phyloP scores from a whole-genome alignment of 257 asterid species.

The Gentiana dahurica region DNA sequence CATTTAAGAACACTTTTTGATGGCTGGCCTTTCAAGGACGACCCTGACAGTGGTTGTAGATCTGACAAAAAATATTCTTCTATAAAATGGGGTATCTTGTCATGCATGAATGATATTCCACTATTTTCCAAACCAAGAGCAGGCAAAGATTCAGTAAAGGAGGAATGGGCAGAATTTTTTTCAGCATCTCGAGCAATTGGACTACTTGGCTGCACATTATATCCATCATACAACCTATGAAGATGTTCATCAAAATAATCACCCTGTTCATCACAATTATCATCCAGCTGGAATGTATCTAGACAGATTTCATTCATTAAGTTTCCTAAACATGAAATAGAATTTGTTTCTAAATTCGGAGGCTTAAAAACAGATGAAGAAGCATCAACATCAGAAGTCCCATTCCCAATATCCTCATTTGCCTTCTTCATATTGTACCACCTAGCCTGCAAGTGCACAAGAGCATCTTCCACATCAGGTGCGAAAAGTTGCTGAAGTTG shows the following conservation, averaged over 20 bases:
- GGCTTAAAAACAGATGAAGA: conserved; percentile 25
- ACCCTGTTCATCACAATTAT: conserved; percentile 35
- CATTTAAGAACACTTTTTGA: conserved; percentile 22
- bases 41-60: conserved; percentile 55
- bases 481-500: conserved; percentile 85
- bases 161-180: conserved; percentile 11
- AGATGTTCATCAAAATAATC: conserved; percentile 34
- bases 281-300: conserved; percentile 61
- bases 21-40: conserved; percentile 28
- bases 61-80: conserved; percentile 88
- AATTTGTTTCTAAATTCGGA: conserved; percentile 23
- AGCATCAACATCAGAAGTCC: conserved; percentile 22
- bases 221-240: conserved; percentile 21
- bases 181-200: conserved; percentile 13
- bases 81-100: conserved; percentile 41
- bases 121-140: conserved; percentile 21
- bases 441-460: conserved; percentile 86
- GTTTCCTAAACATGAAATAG: conserved; percentile 29
- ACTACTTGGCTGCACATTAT: conserved; percentile 22
- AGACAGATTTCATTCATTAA: conserved; percentile 84
- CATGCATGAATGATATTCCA: conserved; percentile 33
- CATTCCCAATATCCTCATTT: conserved; percentile 31
- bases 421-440: conserved; percentile 67
- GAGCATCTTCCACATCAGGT: conserved; percentile 79
- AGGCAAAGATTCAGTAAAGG: conserved; percentile 15